Evolutionary conservation across 1,284 basidiomycete genomes (phyloP).

Genomic region (Tremellales sp.): DNA sequence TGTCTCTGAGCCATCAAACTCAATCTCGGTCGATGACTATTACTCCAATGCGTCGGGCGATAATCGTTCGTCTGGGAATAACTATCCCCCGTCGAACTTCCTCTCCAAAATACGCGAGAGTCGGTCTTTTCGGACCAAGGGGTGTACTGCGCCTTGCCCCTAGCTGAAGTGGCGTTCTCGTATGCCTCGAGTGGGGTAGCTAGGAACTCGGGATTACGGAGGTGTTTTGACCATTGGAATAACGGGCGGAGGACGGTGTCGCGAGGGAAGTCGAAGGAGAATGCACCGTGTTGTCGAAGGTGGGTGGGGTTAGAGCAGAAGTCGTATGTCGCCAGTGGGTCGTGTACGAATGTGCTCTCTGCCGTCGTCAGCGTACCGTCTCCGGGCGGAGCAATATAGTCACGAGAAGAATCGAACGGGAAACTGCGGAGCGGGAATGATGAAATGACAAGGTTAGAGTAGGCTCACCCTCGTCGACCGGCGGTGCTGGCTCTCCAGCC

Average conservation of each 20-base stretch:
- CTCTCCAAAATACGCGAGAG: slow-evolving; percentile 50
- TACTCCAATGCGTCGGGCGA: slow-evolving; percentile 26
- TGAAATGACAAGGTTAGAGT: not conserved
- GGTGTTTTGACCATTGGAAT: slow-evolving; percentile 45
- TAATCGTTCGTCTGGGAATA: slow-evolving; percentile 32
- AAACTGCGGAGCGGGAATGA: not conserved
- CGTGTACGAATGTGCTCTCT: slow-evolving; percentile 40
- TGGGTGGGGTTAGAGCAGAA: slow-evolving; percentile 39
- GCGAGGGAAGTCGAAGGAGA: slow-evolving; percentile 36
- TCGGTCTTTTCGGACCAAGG: slow-evolving; percentile 45
- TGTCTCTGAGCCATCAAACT: slow-evolving; percentile 35
- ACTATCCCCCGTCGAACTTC: slow-evolving; percentile 47
- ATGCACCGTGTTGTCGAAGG: slow-evolving; percentile 36
- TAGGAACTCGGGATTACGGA: slow-evolving; percentile 39
- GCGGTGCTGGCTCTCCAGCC: slow-evolving; percentile 7
- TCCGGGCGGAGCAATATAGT: too few species aligned
- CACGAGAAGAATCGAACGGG: not conserved
- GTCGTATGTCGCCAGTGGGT: slow-evolving; percentile 28
- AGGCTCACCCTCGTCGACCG: slow-evolving; percentile 9
- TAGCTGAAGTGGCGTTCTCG: slow-evolving; percentile 27
- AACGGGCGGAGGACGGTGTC: slow-evolving; percentile 39
- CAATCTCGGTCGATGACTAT: slow-evolving; percentile 44
- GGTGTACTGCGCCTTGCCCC: slow-evolving; percentile 20
- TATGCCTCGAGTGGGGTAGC: slow-evolving; percentile 45
- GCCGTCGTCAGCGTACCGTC: slow-evolving; percentile 4